phyloP scores from a whole-genome alignment of 768 basidiomycete species.

The Amanita pseudoporphyria region DNA sequence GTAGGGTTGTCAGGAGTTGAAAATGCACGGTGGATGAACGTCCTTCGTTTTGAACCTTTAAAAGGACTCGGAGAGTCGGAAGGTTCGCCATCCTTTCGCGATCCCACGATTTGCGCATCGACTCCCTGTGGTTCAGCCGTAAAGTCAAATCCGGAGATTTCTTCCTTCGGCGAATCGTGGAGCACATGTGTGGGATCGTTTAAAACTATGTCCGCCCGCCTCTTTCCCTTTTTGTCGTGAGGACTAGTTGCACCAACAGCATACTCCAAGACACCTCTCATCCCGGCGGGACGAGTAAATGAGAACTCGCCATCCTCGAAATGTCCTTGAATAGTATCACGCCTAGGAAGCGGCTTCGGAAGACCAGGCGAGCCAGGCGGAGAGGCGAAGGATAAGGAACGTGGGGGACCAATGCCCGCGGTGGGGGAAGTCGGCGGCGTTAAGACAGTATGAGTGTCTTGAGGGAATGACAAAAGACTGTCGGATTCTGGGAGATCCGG shows the following conservation, averaged over 20 bases:
- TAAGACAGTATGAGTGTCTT: too few relatives aligned
- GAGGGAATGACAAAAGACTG: background rate
- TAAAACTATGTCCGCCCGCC: constrained; percentile 32
- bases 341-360: constrained; percentile 14
- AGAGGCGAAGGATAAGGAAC: constrained; percentile 60
- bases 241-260: constrained; percentile 24
- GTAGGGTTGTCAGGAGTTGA: constrained; percentile 22
- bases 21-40: constrained; percentile 20
- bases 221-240: constrained; percentile 46
- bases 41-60: constrained; percentile 8
- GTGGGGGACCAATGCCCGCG: constrained; percentile 61
- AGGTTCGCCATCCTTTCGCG: constrained; percentile 1
- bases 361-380: constrained; percentile 33
- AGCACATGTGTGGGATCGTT: constrained; percentile 48
- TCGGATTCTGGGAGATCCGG: background rate
- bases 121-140: constrained; percentile 7
- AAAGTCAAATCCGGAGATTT: constrained; percentile 27
- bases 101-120: background rate
- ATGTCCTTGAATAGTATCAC: constrained; percentile 20
- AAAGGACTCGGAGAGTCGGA: constrained; percentile 7
- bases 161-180: constrained; percentile 42
- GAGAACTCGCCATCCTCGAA: constrained; percentile 24
- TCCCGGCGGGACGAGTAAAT: constrained; percentile 30
- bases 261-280: constrained; percentile 56
- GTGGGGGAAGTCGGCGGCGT: constrained; percentile 43